Percentiles rank a stretch among this genome's conserved stretches.
Evolutionary conservation across 768 basidiomycete species (phyloP).

Genomic region (Termitomyces sp.): DNA sequence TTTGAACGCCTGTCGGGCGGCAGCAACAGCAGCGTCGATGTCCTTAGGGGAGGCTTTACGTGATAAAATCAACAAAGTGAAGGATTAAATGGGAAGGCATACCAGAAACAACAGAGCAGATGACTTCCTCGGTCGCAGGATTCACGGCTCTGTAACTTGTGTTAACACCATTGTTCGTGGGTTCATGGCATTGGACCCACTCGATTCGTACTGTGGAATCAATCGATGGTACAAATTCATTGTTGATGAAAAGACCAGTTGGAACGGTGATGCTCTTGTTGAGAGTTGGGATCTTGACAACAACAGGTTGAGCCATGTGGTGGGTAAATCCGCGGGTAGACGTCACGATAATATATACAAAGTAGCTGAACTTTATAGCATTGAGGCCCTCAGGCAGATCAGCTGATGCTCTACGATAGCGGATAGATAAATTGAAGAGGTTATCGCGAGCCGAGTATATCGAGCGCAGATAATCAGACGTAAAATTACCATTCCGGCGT

Average conservation of each 20-base stretch:
- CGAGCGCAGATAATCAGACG: too few relatives aligned
- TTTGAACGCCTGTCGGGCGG: constrained; percentile 78
- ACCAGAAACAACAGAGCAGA: constrained; percentile 69
- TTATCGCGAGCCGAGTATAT: too few relatives aligned
- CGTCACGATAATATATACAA: too few relatives aligned
- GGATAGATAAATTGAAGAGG: too few relatives aligned
- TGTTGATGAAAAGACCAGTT: constrained; percentile 89
- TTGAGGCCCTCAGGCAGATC: too few relatives aligned
- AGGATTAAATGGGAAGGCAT: neutral
- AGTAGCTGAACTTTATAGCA: neutral
- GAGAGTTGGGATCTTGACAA: constrained; percentile 33
- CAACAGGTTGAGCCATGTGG: constrained; percentile 40
- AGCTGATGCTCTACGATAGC: too few relatives aligned
- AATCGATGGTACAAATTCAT: constrained; percentile 76
- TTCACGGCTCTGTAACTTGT: constrained; percentile 55
- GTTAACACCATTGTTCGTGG: constrained; percentile 20
- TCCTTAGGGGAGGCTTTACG: constrained; percentile 60
- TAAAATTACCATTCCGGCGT: too few relatives aligned
- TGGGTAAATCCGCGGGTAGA: neutral
- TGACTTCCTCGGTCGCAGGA: constrained; percentile 71
- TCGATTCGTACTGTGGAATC: constrained; percentile 61
- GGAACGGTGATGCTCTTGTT: constrained; percentile 56
- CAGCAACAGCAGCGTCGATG: constrained; percentile 78
- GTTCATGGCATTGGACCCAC: constrained; percentile 31
- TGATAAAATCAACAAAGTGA: neutral